A percentile compares a stretch with the other conserved stretches of the same genome.
These are phyloP conservation scores for Paraphaeosphaeria minitans DNA, from an alignment of 2,329 filamentous ascomycete genomes.

Conservation along the genomic window DNA sequence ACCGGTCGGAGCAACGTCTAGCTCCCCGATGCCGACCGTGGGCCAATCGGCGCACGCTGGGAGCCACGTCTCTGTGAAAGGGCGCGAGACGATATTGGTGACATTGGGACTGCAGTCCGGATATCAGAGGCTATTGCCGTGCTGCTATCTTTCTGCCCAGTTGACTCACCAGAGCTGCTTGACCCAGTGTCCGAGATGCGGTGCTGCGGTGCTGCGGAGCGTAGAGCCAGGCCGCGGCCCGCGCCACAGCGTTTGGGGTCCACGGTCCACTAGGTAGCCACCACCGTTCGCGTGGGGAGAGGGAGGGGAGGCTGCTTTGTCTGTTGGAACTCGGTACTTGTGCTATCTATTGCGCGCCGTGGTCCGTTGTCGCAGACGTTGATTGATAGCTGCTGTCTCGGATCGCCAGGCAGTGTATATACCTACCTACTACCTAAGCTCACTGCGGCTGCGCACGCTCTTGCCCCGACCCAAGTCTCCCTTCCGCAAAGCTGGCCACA, in stretches of 20 bases:
- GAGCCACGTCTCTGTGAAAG: conserved; percentile 14
- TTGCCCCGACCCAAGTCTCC: conserved; percentile 19
- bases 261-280: conserved; percentile 14
- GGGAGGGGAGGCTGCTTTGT: conserved; percentile 23
- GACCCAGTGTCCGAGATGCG: not conserved
- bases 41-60: conserved; percentile 24
- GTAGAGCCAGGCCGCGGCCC: conserved; percentile 23
- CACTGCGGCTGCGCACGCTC: conserved; percentile 18
- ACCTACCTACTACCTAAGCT: too few species aligned
- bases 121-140: conserved; percentile 37
- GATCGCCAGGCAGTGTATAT: not conserved
- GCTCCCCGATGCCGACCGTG: conserved; percentile 12
- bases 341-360: not conserved
- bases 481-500: conserved; percentile 16
- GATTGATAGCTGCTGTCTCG: not conserved
- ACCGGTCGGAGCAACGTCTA: conserved; percentile 22
- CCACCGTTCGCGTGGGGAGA: conserved; percentile 25
- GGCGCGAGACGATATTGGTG: conserved; percentile 28
- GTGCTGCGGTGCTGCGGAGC: not conserved
- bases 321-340: not conserved
- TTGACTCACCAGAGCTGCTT: not conserved
- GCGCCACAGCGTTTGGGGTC: conserved; percentile 7
- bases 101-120: conserved; percentile 17
- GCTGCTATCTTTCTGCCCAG: not conserved
- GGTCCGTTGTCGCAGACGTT: not conserved